Conservation (phyloP, 306 rosid species). For the Ochetophila trinervis region DNA sequence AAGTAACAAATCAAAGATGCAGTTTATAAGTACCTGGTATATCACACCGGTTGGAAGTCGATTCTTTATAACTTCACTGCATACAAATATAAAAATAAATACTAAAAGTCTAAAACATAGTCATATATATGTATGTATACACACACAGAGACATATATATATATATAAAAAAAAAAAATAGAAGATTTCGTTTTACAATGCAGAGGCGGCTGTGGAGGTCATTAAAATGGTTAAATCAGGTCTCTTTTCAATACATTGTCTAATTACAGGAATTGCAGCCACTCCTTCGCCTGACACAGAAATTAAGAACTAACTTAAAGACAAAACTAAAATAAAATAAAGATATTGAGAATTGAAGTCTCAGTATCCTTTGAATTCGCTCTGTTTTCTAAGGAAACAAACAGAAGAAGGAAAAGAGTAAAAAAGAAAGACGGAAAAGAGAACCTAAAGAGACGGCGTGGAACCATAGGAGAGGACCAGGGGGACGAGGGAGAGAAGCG, state of each 20-base stretch:
- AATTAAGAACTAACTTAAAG: too few relatives aligned
- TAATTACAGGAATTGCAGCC: conserved; percentile 81
- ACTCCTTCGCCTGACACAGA: conserved; percentile 71
- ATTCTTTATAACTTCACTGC: conserved; percentile 75
- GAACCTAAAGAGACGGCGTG: conserved; percentile 87
- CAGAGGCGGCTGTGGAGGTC: conserved; percentile 74
- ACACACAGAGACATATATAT: too few relatives aligned
- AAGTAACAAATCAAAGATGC: neutral
- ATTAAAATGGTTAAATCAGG: conserved; percentile 68
- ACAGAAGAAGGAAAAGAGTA: neutral
- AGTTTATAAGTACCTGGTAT: conserved; percentile 59
- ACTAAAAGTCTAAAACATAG: too few relatives aligned
- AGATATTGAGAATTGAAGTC: neutral
- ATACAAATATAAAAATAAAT: neutral
- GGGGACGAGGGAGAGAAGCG: conserved; percentile 60
- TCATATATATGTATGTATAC: neutral
- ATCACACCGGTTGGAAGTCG: conserved; percentile 66
- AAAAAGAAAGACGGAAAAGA: neutral
- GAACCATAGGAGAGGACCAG: conserved; percentile 78
- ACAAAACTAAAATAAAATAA: neutral
- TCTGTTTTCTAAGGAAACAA: conserved; percentile 8
- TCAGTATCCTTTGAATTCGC: neutral
- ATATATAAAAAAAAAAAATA: neutral
- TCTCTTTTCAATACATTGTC: conserved; percentile 54
- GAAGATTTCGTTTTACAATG: conserved; percentile 54